phyloP scores from a whole-genome alignment of 108 stramenopile species.

The Cyclotella kingstonii region DNA sequence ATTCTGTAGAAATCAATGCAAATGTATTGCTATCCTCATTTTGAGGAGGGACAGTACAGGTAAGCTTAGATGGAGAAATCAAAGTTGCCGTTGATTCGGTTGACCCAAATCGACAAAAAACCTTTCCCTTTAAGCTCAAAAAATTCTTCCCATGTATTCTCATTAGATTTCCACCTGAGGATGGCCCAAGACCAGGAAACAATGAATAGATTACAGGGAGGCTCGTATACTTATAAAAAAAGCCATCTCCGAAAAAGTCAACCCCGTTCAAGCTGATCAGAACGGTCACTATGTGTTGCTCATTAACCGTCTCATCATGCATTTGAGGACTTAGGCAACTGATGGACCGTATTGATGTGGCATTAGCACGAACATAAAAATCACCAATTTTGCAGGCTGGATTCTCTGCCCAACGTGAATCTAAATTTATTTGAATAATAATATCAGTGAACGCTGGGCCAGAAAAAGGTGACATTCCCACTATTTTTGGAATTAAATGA shows the following conservation, averaged over 20 bases:
- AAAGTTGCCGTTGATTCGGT: background rate
- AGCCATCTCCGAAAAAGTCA: conserved; percentile 10
- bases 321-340: background rate
- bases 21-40: background rate
- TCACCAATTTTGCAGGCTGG: conserved; percentile 12
- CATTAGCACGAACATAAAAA: background rate
- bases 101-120: background rate
- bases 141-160: background rate
- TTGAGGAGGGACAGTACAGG: conserved; percentile 2
- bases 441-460: conserved; percentile 3
- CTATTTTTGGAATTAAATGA: background rate
- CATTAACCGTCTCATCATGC: background rate
- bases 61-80: background rate
- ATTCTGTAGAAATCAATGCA: background rate
- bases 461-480: background rate
- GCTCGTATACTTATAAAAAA: background rate
- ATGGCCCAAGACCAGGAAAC: background rate
- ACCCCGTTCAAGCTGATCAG: conserved; percentile 8
- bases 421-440: background rate
- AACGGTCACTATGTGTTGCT: background rate
- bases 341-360: background rate
- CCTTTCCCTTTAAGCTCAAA: background rate
- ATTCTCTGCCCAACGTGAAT: conserved; percentile 1
- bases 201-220: background rate
- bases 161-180: background rate